Base-by-base conservation (phyloP, 2,329 filamentous ascomycete genomes). In the Delphinella strobiligena region DNA sequence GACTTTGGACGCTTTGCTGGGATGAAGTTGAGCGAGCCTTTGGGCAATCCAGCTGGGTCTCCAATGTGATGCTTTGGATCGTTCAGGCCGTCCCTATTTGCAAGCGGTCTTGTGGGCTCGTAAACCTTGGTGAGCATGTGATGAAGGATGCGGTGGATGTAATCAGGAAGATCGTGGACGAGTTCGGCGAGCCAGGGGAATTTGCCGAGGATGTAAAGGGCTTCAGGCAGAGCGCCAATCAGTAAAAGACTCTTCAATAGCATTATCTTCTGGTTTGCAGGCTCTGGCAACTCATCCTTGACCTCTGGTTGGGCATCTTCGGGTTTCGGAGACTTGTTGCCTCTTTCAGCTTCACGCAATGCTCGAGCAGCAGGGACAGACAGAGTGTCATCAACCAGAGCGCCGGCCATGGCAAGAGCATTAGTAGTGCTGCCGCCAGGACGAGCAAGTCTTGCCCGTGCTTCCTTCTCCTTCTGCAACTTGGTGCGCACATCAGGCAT, bases 151-250 rank as follows among this genome's bases (percentile, higher is more conserved):
- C 93, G 85, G 59, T 93, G 83, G 37, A 96, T 74, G 40, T 79
- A 80, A 22, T 83, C 78, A 2, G 85, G 74, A 9, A 96, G 71
- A 34, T 94, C 85, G 1, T 84, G 79, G 48, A 84, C 89, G 3
- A 80, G 75, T 43, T 95, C 87, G 9, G 86, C 74, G 35, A 98
- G 72, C 88, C 91, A 98, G 11, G 87, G 85, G 51, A 94, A 94
- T 39, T 82, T 80, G 24, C 89, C 89, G 5, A 95, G 73, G 40
- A 98, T 84, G 58, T 89, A 96, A 1, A 98, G 69, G 1, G 91
- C 80, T 61, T 98, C 91, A 0, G 91, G 91, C 24, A 98, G 70
- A 19, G 91, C 89, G 31, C 93, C 91, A 42, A 95, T 91, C 4
- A 83, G 83, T 2, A 98, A 72, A 12, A 98, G 69, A 49, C 87